phyloP scores from a whole-genome alignment of 768 basidiomycete genomes.

The Pisolithus marmoratus region DNA sequence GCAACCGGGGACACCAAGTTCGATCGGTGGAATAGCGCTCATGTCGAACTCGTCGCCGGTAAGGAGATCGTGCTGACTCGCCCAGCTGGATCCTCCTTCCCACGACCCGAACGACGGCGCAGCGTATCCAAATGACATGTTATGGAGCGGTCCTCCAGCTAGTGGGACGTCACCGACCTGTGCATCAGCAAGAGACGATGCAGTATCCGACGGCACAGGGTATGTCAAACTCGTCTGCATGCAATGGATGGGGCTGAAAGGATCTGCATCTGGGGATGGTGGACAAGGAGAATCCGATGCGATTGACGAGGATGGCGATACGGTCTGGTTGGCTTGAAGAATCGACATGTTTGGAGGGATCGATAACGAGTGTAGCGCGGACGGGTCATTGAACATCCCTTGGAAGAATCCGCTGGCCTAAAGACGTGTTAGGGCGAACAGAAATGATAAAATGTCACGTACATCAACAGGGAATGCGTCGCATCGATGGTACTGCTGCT shows the following conservation, averaged over 20 bases:
- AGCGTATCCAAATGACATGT: slow-evolving; percentile 19
- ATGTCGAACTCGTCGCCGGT: slow-evolving; percentile 65
- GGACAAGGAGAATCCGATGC: slow-evolving; percentile 45
- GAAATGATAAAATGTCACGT: slow-evolving; percentile 17
- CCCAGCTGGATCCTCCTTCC: slow-evolving; percentile 29
- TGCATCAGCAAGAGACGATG: too few species aligned
- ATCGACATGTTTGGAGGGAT: slow-evolving; percentile 33
- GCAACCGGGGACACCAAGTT: slow-evolving; percentile 49
- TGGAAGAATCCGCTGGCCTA: slow-evolving; percentile 49
- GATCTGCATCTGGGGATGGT: slow-evolving; percentile 42
- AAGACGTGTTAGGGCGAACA: slow-evolving; percentile 2
- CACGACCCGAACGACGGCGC: slow-evolving; percentile 24
- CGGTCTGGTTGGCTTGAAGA: slow-evolving; percentile 39
- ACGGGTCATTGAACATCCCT: slow-evolving; percentile 36
- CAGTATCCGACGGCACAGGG: slow-evolving; percentile 12
- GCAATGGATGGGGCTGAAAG: slow-evolving; percentile 40
- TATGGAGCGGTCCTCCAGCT: slow-evolving; percentile 9
- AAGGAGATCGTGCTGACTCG: slow-evolving; percentile 33
- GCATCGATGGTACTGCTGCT: slow-evolving; percentile 31
- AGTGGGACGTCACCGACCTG: too few species aligned
- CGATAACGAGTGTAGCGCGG: slow-evolving; percentile 38
- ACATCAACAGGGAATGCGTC: slow-evolving; percentile 36
- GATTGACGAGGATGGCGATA: slow-evolving; percentile 47
- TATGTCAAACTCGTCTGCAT: slow-evolving; percentile 16
- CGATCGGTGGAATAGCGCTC: slow-evolving; percentile 56